Base-by-base conservation (phyloP, 2,329 filamentous ascomycete species). In the Ustulina deusta region DNA sequence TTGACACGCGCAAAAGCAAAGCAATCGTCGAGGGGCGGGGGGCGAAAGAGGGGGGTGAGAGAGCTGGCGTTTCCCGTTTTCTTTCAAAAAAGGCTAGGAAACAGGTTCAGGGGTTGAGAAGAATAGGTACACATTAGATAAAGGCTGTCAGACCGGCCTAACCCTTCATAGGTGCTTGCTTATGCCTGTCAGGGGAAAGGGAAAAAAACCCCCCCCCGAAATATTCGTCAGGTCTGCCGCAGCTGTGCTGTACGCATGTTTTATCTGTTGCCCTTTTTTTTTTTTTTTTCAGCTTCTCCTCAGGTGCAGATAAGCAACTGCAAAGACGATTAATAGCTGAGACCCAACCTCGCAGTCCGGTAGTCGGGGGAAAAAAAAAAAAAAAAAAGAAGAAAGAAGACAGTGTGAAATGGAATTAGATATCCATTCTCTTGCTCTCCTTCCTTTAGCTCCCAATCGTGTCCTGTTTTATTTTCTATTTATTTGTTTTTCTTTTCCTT, bases 71-170 rank as follows among this genome's bases (percentile, higher is more conserved):
- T 55, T 49, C 25, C 66, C 62, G 52, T 62, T 65, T 65, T 65
- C 62, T 59, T 54, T 65, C 58, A 58, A 60, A 44, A 17, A 11
- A 32, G 6, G 11, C 2, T 15, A 15, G 38, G 3, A 5, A 36
- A 34, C 36, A 22, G 49, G 20, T 38, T 20, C 42, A 36, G 20
- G 55, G 61, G 42, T 38, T 11, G 27, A 38, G 42, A 25, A 49
- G n/a, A 46, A 42, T 10, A 38, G 17, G 20, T 51, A 54, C 27
- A 46, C 29, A 9, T n/a, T n/a, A n/a, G n/a, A n/a, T n/a, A n/a
- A n/a, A n/a, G n/a, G n/a, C n/a, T 59, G 58, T 69, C 58, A 69
- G 66, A 65, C 40, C 58, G 58, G 62, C 52, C 38, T 9, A 55
- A 59, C 32, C 13, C 25, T 34, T 10, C 13, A 17, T 34, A 22